These are phyloP conservation scores for Nepenthes alata DNA, from an alignment of 179 eudicot genomes.

Conservation along the genomic window DNA sequence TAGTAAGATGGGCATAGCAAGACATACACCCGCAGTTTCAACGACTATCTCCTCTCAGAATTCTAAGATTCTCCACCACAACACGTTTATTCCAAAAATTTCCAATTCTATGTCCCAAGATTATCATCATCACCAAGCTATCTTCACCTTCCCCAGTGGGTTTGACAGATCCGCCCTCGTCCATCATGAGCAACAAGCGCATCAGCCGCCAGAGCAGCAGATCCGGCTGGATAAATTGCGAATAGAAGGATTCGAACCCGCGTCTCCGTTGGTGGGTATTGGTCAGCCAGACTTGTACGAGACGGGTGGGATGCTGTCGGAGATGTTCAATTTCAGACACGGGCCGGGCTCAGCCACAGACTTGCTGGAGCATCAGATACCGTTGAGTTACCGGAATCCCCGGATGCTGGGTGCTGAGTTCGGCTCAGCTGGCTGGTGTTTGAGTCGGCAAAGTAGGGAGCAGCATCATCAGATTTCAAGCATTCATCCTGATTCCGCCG, in stretches of 20 bases:
- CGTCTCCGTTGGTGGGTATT: conserved; percentile 14
- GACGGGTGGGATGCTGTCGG: conserved; percentile 67
- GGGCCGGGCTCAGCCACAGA: conserved; percentile 21
- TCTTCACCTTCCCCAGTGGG: conserved; percentile 54
- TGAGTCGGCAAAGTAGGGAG: neutral
- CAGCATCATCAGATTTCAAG: conserved; percentile 18
- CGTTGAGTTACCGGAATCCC: neutral
- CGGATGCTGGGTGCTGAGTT: conserved; percentile 8
- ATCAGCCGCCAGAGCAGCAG: conserved; percentile 30
- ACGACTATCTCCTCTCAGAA: too few relatives aligned
- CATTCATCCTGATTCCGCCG: conserved; percentile 35
- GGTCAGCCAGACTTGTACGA: conserved; percentile 34
- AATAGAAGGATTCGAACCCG: conserved; percentile 25
- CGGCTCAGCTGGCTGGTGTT: too few relatives aligned
- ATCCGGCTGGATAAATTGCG: conserved; percentile 50
- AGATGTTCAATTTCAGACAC: conserved; percentile 70
- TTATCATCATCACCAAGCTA: conserved; percentile 22
- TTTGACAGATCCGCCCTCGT: conserved; percentile 23
- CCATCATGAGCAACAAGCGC: conserved; percentile 17
- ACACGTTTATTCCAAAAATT: too few relatives aligned
- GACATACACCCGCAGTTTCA: too few relatives aligned
- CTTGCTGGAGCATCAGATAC: conserved; percentile 32
- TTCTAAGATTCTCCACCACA: too few relatives aligned
- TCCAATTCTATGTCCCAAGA: conserved; percentile 15
- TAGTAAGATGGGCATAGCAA: too few relatives aligned